Conservation (phyloP, 164 flowering plant species). For the Chloranthus sessilifolius region DNA sequence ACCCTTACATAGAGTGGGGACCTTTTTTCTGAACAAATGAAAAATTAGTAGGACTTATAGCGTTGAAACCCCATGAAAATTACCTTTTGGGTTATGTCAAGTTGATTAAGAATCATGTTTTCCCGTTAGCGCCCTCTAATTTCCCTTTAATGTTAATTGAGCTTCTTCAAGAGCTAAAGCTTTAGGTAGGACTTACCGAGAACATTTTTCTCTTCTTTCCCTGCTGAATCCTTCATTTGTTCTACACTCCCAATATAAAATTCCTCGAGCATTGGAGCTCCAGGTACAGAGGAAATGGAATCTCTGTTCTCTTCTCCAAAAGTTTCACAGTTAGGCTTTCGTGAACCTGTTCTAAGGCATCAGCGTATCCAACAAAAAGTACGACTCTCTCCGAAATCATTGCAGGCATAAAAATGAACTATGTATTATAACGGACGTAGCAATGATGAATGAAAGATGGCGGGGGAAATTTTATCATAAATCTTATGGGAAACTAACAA, state of each 20-base stretch:
- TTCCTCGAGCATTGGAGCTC: not conserved
- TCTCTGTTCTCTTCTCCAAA: no score
- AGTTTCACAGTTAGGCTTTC: conserved; percentile 2
- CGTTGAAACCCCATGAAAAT: not conserved
- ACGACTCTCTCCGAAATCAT: not conserved
- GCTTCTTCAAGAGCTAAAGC: not conserved
- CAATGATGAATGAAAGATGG: not conserved
- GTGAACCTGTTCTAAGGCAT: not conserved
- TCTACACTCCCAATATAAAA: not conserved
- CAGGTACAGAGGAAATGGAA: no score
- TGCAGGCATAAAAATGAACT: no score
- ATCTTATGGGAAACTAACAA: no score
- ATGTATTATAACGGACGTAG: not conserved
- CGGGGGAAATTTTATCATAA: no score
- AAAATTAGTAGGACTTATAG: not conserved
- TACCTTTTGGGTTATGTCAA: not conserved
- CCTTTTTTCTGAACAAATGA: no score
- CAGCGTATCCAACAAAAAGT: conserved; percentile 3
- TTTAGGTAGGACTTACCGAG: conserved; percentile 3
- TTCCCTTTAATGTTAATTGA: not conserved
- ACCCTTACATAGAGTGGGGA: no score
- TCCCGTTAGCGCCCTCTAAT: not conserved
- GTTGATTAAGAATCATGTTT: not conserved
- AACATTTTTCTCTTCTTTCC: conserved; percentile 5
- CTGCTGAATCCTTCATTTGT: not conserved